Conservation (phyloP, 495 filamentous ascomycete genomes). For the Immersiella caudata region DNA sequence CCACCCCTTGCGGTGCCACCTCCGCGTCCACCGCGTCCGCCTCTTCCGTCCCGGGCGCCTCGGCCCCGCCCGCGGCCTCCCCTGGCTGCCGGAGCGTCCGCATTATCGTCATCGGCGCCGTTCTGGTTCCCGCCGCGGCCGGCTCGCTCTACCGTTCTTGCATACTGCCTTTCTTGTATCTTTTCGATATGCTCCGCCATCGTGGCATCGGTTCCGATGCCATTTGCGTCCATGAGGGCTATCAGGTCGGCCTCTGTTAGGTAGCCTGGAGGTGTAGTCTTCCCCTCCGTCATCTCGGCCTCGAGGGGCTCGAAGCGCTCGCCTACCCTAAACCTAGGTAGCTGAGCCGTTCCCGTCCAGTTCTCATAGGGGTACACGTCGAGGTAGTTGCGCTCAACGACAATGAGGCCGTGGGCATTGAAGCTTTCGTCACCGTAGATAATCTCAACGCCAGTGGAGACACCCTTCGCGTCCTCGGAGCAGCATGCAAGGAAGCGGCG, state of each 20-base stretch:
- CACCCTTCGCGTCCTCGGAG: slow-evolving; percentile 88
- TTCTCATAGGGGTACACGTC: slow-evolving; percentile 96
- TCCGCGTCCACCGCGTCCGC: slow-evolving; percentile 44
- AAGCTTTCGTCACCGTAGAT: slow-evolving; percentile 84
- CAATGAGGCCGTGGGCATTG: slow-evolving; percentile 77
- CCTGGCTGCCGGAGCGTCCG: slow-evolving; percentile 37
- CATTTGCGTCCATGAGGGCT: slow-evolving; percentile 96
- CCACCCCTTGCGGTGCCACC: slow-evolving; percentile 45
- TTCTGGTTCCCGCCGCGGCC: slow-evolving; percentile 31
- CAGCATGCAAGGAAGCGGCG: slow-evolving; percentile 95
- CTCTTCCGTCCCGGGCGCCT: slow-evolving; percentile 50
- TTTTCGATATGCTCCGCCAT: slow-evolving; percentile 99
- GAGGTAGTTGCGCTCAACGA: slow-evolving; percentile 86
- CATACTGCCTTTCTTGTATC: slow-evolving; percentile 87
- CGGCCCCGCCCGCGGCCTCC: slow-evolving; percentile 41
- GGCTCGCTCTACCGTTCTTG: slow-evolving; percentile 59
- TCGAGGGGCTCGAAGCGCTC: slow-evolving; percentile 88
- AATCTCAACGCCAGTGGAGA: slow-evolving; percentile 81
- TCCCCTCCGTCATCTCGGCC: slow-evolving; percentile 83
- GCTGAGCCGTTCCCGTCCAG: slow-evolving; percentile 83
- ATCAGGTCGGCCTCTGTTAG: slow-evolving; percentile 97
- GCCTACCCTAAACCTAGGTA: slow-evolving; percentile 75
- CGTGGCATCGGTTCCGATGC: slow-evolving; percentile 96
- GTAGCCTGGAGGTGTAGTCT: slow-evolving; percentile 81
- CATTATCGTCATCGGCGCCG: slow-evolving; percentile 32